Evolutionary conservation across 306 rosid genomes (phyloP), one percentile per base, ranked within the genome.

Genomic region (Corylus heterophylla): DNA sequence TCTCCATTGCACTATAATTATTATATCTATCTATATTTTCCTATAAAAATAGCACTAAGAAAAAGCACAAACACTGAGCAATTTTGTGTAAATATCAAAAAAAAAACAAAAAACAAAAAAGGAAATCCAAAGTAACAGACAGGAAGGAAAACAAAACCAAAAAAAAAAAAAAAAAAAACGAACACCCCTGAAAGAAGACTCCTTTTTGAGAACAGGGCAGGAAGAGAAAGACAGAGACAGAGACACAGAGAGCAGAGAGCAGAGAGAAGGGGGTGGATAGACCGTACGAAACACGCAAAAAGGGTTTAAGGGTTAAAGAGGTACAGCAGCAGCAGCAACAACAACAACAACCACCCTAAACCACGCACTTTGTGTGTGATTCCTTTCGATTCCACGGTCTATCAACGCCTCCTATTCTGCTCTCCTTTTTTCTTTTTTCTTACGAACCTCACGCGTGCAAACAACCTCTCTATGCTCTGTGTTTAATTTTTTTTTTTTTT

Each of bases 301-400:
- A 44, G 51, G 20, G 20, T 31, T 78, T 20, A 45, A 31, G 82
- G 78, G 71, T 18, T 16, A 50, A 37, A 45, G 75, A 47, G n/a
- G 22, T 49, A 25, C 35, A 8, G 8, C 35, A 68, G 7, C 25
- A 68, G 7, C 25, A 35, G 4, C n/a, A 67, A 39, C 72, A 35
- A 11, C 27, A 69, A 22, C 54, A 50, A 50, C 44, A 12, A 29
- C 17, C 20, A 29, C 58, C 55, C 13, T 45, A 83, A 54, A 71
- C 87, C 89, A 85, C 71, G 73, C 77, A 79, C 80, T 81, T 74
- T 72, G 82, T 12, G 75, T 69, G 82, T 69, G 89, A 85, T 85
- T 87, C 90, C 75, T n/a, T 44, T 31, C 63, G 89, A 84, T 86
- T 88, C 88, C 76, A 85, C 92, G 84, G 92, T 77, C 83, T 75